A percentile compares a stretch with the other conserved stretches of the same genome.
phyloP scores from a whole-genome alignment of 495 filamentous ascomycete genomes.

The Ascobolus immersus region DNA sequence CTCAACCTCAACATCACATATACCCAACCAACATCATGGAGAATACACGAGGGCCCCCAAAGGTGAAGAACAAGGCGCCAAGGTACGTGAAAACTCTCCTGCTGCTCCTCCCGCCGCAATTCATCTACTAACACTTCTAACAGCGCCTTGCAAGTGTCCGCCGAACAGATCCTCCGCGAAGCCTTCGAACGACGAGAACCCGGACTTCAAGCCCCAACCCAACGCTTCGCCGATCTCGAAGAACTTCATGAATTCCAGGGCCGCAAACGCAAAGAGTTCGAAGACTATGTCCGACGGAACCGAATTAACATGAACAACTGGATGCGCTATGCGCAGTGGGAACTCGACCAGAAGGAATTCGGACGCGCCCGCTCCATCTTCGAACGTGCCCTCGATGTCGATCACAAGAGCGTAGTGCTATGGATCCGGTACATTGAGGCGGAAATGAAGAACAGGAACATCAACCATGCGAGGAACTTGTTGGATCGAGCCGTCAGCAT shows the following conservation, averaged over 20 bases:
- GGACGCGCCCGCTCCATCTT: conserved; percentile 89
- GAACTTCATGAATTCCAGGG: conserved; percentile 96
- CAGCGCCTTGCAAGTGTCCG: conserved; percentile 64
- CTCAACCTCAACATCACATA: no score
- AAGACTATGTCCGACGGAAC: conserved; percentile 92
- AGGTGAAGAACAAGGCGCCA: conserved; percentile 96
- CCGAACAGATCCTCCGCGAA: conserved; percentile 91
- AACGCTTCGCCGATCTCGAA: conserved; percentile 87
- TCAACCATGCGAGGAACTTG: conserved; percentile 89
- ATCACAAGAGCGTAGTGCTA: conserved; percentile 54
- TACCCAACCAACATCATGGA: conserved; percentile 37
- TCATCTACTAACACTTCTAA: conserved; percentile 8
- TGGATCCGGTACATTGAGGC: conserved; percentile 78
- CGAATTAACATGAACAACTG: conserved; percentile 93
- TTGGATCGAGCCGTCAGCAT: conserved; percentile 87
- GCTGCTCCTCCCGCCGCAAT: background rate
- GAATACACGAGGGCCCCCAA: conserved; percentile 69
- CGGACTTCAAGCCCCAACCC: conserved; percentile 65
- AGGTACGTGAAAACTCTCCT: conserved; percentile 5
- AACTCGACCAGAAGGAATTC: conserved; percentile 95
- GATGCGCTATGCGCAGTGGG: conserved; percentile 95
- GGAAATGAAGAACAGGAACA: conserved; percentile 89
- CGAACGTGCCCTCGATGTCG: conserved; percentile 82
- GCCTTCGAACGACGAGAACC: conserved; percentile 93
- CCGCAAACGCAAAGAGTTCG: conserved; percentile 84